These are phyloP conservation scores for Spiraea crenata DNA, from an alignment of 331 rosid genomes.

Conservation along the genomic window DNA sequence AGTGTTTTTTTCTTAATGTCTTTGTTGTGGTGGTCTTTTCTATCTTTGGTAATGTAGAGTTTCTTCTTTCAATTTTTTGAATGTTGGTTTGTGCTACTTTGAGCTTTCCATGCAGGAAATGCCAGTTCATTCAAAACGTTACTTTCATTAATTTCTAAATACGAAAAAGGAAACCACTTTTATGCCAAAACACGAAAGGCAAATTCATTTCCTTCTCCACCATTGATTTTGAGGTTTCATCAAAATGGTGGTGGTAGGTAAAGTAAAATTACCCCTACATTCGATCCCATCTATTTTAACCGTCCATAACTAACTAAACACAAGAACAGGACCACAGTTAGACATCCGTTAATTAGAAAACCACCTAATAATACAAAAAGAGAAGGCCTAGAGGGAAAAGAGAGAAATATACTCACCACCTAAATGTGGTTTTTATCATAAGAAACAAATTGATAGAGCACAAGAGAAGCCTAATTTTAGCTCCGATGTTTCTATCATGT, in stretches of 20 bases:
- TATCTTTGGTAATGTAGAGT: neutral
- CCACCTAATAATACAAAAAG: conserved; percentile 12
- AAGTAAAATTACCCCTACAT: conserved; percentile 4
- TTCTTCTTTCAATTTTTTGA: neutral
- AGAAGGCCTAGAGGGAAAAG: conserved; percentile 15
- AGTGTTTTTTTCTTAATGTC: neutral
- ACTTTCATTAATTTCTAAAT: conserved; percentile 27
- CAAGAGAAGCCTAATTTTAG: conserved; percentile 34
- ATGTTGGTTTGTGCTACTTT: neutral
- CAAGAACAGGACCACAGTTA: conserved; percentile 19
- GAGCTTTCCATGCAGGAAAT: conserved; percentile 12
- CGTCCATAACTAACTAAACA: conserved; percentile 19
- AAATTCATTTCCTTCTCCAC: conserved; percentile 18
- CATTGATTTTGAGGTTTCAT: conserved; percentile 9
- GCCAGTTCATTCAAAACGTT: conserved; percentile 24
- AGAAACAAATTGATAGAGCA: conserved; percentile 30
- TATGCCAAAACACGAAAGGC: neutral
- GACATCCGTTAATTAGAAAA: conserved; percentile 21
- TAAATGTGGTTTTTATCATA: conserved; percentile 26
- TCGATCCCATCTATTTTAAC: conserved; percentile 9
- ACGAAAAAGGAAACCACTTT: conserved; percentile 27
- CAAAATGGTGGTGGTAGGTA: conserved; percentile 32
- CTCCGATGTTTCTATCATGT: conserved; percentile 57
- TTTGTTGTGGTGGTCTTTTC: neutral
- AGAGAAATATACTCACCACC: conserved; percentile 53